Evolutionary conservation across 176 grass and related monocot species (phyloP).

Genomic region (Tuctoria greenei): DNA sequence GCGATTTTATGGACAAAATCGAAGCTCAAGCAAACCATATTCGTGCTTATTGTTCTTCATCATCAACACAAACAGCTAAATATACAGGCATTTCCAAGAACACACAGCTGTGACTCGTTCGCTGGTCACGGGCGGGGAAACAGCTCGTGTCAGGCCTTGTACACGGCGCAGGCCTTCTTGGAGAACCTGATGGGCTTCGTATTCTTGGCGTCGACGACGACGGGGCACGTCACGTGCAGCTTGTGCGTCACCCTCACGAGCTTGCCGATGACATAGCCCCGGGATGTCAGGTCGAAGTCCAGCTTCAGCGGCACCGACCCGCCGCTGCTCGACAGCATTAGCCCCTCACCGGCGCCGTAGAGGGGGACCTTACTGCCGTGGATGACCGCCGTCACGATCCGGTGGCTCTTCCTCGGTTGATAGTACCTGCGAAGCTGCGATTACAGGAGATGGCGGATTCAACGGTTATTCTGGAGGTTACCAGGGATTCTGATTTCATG

Average conservation of each 20-base stretch:
- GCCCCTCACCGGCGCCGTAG: conserved; percentile 72
- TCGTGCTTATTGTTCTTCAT: conserved; percentile 37
- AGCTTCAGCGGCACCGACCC: conserved; percentile 68
- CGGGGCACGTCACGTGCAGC: conserved; percentile 59
- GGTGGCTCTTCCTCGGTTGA: conserved; percentile 90
- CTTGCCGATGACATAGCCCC: conserved; percentile 84
- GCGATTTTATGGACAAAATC: conserved; percentile 33
- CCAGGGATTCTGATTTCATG: neutral
- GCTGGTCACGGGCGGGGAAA: neutral
- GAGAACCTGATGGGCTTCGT: conserved; percentile 69
- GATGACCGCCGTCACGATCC: conserved; percentile 41
- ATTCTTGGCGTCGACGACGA: conserved; percentile 55
- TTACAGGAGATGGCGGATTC: neutral
- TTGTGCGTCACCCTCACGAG: conserved; percentile 88
- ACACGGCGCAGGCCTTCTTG: conserved; percentile 56
- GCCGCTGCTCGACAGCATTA: conserved; percentile 51
- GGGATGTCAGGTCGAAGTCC: conserved; percentile 66
- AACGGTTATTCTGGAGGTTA: neutral
- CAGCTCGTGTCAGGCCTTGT: conserved; percentile 17
- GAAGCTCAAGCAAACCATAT: conserved; percentile 30
- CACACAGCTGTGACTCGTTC: neutral
- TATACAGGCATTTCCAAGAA: conserved; percentile 29
- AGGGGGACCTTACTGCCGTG: conserved; percentile 81
- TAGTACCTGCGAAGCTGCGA: conserved; percentile 82
- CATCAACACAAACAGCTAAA: conserved; percentile 38